Evolutionary conservation across 257 asterid species (phyloP).

Genomic region (Nicotiana paniculata): DNA sequence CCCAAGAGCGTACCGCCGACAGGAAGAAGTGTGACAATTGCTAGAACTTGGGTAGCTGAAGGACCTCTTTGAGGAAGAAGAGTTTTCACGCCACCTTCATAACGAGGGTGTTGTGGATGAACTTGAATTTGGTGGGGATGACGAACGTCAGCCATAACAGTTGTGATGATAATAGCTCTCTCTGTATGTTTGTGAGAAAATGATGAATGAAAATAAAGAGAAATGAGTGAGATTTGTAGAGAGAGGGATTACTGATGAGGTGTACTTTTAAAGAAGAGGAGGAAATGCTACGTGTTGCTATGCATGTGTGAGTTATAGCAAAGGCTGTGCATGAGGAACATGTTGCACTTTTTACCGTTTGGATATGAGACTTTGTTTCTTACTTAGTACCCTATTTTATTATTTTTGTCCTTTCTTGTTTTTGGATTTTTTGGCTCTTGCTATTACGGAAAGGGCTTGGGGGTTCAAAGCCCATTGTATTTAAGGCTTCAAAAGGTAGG

Average conservation of each 20-base stretch:
- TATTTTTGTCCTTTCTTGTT: background rate
- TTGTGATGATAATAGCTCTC: too few species aligned
- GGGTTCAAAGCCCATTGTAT: too few species aligned
- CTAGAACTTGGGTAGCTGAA: slow-evolving; percentile 6
- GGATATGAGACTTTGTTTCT: background rate
- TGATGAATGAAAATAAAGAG: background rate
- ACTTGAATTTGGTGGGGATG: slow-evolving; percentile 11
- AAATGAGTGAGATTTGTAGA: background rate
- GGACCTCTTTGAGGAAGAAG: slow-evolving; percentile 1
- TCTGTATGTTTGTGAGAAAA: background rate
- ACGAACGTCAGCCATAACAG: background rate
- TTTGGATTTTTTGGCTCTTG: too few species aligned
- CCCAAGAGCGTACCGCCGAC: slow-evolving; percentile 4
- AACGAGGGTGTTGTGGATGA: background rate
- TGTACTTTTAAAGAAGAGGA: background rate
- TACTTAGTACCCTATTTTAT: too few species aligned
- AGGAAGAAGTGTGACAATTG: slow-evolving; percentile 7
- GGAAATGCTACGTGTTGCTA: slow-evolving; percentile 7
- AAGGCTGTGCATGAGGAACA: slow-evolving; percentile 13
- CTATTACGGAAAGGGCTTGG: too few species aligned
- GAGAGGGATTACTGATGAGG: background rate
- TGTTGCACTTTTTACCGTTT: background rate
- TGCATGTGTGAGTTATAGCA: slow-evolving; percentile 5
- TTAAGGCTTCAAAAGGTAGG: too few species aligned
- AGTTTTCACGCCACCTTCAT: background rate